These are phyloP conservation scores for Aspergillus hiratsukae DNA, from an alignment of 2,329 filamentous ascomycete species.

Conservation along the genomic window DNA sequence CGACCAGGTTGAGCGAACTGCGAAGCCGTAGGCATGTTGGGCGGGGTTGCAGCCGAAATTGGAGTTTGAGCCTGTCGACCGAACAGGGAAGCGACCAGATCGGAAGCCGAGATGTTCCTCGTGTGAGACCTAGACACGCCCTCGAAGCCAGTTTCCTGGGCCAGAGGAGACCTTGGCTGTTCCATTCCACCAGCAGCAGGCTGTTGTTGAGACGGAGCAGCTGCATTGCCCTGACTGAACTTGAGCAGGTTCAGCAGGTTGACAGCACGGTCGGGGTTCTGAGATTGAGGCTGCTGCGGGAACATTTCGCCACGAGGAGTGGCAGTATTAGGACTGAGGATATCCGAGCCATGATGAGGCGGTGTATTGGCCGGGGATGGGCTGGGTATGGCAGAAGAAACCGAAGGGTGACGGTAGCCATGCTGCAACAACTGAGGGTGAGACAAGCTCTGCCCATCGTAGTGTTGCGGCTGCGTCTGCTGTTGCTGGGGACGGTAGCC, in stretches of 20 bases:
- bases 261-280: slow-evolving; percentile 47
- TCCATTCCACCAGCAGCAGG: slow-evolving; percentile 20
- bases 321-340: slow-evolving; percentile 53
- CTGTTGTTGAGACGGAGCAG: slow-evolving; percentile 27
- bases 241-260: slow-evolving; percentile 62
- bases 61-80: slow-evolving; percentile 37
- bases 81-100: slow-evolving; percentile 55
- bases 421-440: slow-evolving; percentile 28
- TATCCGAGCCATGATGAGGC: slow-evolving; percentile 53
- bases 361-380: slow-evolving; percentile 51
- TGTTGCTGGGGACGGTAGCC: slow-evolving; percentile 29
- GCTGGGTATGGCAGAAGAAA: slow-evolving; percentile 56
- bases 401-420: slow-evolving; percentile 52
- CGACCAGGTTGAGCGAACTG: slow-evolving; percentile 21
- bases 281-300: slow-evolving; percentile 35
- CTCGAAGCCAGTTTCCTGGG: slow-evolving; percentile 21
- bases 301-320: slow-evolving; percentile 43
- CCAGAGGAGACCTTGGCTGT: slow-evolving; percentile 24
- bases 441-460: slow-evolving; percentile 30
- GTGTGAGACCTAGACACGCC: slow-evolving; percentile 25
- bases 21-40: slow-evolving; percentile 14
- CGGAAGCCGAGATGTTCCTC: slow-evolving; percentile 50
- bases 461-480: slow-evolving; percentile 21
- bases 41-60: slow-evolving; percentile 27
- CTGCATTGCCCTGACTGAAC: slow-evolving; percentile 50